These are phyloP conservation scores for Mixia osmundae DNA, from an alignment of 1,284 basidiomycete genomes.

Conservation along the genomic window DNA sequence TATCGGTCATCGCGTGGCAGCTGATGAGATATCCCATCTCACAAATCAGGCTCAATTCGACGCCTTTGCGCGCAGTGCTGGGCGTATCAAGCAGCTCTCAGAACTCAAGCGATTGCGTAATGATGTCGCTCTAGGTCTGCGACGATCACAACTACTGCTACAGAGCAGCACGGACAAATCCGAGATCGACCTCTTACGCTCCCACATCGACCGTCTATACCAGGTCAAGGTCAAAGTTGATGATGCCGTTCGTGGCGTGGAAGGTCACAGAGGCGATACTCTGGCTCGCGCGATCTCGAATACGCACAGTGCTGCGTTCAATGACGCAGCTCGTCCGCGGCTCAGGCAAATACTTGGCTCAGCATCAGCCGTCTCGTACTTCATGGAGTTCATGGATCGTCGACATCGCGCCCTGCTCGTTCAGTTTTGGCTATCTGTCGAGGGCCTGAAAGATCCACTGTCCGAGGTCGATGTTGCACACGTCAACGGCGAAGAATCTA, in stretches of 20 bases:
- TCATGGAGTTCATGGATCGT: conserved; percentile 95
- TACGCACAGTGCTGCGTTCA: too few species aligned
- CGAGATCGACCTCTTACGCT: too few species aligned
- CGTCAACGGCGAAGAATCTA: conserved; percentile 5
- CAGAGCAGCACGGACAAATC: too few species aligned
- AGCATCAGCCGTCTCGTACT: conserved; percentile 40
- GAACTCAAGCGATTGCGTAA: conserved; percentile 76
- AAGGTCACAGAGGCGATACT: too few species aligned
- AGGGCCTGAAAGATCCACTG: conserved; percentile 88
- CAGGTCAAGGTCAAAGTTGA: too few species aligned
- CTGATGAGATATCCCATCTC: background rate
- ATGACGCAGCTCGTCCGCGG: conserved; percentile 22
- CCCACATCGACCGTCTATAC: too few species aligned
- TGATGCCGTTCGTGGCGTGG: too few species aligned
- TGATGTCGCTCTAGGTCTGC: conserved; percentile 26
- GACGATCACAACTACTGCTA: conserved; percentile 3
- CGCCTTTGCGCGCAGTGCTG: conserved; percentile 12
- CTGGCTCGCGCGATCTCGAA: too few species aligned
- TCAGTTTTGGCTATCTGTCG: conserved; percentile 91
- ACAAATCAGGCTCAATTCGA: background rate
- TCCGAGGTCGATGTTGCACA: conserved; percentile 8
- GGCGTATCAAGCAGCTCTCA: conserved; percentile 28
- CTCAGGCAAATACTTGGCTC: background rate
- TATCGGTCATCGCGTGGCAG: too few species aligned
- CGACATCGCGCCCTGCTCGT: conserved; percentile 58